phyloP scores from a whole-genome alignment of 805 yeast genomes.

The Yarrowia sp. region DNA sequence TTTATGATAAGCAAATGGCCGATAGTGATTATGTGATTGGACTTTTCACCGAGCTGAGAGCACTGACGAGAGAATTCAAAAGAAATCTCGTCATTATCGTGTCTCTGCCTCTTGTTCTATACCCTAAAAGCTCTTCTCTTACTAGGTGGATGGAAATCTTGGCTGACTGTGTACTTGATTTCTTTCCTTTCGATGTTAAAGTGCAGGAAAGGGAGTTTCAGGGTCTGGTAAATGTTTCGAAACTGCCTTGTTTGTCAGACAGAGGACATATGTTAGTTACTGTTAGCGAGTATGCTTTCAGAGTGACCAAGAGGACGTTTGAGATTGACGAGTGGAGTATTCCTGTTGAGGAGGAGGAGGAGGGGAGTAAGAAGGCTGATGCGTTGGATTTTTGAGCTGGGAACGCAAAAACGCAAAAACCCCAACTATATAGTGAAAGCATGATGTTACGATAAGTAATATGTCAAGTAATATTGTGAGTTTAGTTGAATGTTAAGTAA shows the following conservation, averaged over 20 bases:
- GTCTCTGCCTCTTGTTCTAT: slow-evolving; percentile 64
- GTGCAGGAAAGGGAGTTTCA: slow-evolving; percentile 45
- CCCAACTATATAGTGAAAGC: too few species aligned
- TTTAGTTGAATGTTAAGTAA: too few species aligned
- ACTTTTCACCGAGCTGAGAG: slow-evolving; percentile 58
- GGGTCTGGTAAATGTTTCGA: slow-evolving; percentile 75
- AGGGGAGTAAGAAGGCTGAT: slow-evolving; percentile 37
- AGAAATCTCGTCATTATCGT: slow-evolving; percentile 50
- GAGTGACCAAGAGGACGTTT: slow-evolving; percentile 76
- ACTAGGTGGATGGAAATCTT: slow-evolving; percentile 56
- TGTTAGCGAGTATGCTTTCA: slow-evolving; percentile 78
- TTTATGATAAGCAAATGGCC: slow-evolving; percentile 55
- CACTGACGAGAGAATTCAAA: slow-evolving; percentile 49
- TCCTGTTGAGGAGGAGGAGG: slow-evolving; percentile 87
- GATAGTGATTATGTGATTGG: slow-evolving; percentile 52
- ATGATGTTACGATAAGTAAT: too few species aligned
- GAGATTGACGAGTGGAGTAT: slow-evolving; percentile 96
- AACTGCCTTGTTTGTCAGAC: slow-evolving; percentile 69
- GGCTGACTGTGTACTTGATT: slow-evolving; percentile 65
- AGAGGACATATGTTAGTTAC: slow-evolving; percentile 76
- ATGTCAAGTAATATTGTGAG: too few species aligned
- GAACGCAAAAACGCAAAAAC: too few species aligned
- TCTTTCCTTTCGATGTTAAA: slow-evolving; percentile 80
- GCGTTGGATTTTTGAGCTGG: background rate
- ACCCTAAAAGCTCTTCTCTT: slow-evolving; percentile 52